Base-by-base conservation (phyloP, 2,329 filamentous ascomycete species). In the Colletotrichum lentis region DNA sequence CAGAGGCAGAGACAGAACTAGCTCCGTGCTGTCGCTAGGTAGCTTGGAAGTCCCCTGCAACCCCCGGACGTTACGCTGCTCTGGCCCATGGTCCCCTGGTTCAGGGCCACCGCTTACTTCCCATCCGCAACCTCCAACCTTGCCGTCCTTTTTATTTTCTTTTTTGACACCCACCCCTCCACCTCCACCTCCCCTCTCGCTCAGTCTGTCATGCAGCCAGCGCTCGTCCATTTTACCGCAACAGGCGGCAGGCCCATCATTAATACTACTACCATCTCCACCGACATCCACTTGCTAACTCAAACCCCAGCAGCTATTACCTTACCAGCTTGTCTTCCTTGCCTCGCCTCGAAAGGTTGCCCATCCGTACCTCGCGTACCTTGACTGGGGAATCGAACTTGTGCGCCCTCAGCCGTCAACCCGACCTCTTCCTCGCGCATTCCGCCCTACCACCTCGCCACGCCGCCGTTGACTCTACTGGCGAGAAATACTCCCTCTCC, bases 181-280 rank as follows among this genome's bases (percentile, higher is more conserved):
- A 8, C 7, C 57, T 43, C 47, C 49, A 16, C 27, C 16, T 24
- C 60, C 57, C 63, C 49, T 52, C 63, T 58, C 49, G 41, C 31
- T 35, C 31, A 35, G 31, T 60, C 59, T 69, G 49, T 59, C 55
- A 64, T 71, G 69, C 70, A 71, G 66, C 49, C 54, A 35, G 56
- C 62, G 65, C 69, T 64, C 58, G 65, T 71, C 75, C 76, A 73
- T 76, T 77, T 77, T 79, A 73, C 76, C 76, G 76, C 74, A 76
- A 73, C 71, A 72, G 73, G 73, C 73, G 73, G 74, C 73, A 73
- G 68, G 69, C 69, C 69, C 67, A 63, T 69, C 62, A 63, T 58
- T 67, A 63, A 64, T 74, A 72, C 72, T 64, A 72, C 72, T 64
- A 72, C 69, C 16, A 65, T 54, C 69, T 69, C 70, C 69, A 69